These are phyloP conservation scores for Rubia tinctorum DNA, from an alignment of 305 asterid genomes.

Conservation along the genomic window DNA sequence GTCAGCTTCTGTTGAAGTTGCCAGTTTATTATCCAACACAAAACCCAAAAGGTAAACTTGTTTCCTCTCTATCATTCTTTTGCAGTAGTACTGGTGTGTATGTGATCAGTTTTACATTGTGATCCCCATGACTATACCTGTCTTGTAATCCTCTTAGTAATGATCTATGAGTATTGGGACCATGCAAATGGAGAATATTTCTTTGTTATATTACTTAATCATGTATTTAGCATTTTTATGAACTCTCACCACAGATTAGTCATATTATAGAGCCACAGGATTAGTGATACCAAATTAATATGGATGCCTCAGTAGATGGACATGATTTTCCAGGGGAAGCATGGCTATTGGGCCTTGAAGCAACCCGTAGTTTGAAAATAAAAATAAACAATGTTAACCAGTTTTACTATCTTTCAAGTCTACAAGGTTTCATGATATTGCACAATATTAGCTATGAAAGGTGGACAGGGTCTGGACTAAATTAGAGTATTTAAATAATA, in stretches of 20 bases:
- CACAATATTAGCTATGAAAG: not conserved
- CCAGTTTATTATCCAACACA: slow-evolving; percentile 62
- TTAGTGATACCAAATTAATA: not conserved
- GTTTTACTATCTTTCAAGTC: not conserved
- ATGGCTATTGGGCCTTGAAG: slow-evolving; percentile 1
- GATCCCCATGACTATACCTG: not conserved
- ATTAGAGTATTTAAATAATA: not conserved
- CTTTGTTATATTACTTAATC: not conserved
- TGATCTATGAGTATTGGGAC: not conserved
- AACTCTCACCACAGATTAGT: not conserved
- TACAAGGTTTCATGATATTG: not conserved
- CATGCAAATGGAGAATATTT: not conserved
- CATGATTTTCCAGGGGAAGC: not conserved
- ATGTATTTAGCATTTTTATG: not conserved
- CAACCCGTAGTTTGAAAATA: not conserved
- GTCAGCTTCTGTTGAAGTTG: slow-evolving; percentile 65
- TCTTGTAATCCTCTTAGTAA: not conserved
- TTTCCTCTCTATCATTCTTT: not conserved
- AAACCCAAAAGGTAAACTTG: slow-evolving; percentile 47
- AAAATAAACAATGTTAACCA: not conserved
- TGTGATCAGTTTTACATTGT: not conserved
- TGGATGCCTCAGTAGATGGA: not conserved
- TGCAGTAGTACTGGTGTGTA: not conserved
- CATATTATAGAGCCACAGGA: not conserved
- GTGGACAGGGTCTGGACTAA: not conserved